Evolutionary conservation across 768 basidiomycete species (phyloP).

Genomic region (Tricholoma bakamatsutake): DNA sequence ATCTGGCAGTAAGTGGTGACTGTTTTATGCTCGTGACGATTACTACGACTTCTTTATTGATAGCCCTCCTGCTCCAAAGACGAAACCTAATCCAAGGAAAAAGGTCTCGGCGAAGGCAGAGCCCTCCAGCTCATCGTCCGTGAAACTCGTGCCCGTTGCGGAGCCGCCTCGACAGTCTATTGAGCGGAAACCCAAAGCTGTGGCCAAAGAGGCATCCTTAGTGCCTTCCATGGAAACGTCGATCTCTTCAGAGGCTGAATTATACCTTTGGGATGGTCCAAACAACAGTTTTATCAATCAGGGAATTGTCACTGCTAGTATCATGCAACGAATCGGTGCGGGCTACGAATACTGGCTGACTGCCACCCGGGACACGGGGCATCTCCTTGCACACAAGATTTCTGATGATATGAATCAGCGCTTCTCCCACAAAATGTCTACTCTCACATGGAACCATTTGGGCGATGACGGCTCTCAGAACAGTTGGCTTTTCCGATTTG

Average conservation of each 20-base stretch:
- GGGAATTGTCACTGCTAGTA: constrained; percentile 47
- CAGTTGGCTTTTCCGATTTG: constrained; percentile 84
- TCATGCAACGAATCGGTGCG: constrained; percentile 39
- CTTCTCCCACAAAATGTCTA: constrained; percentile 53
- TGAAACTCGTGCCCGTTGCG: constrained; percentile 1
- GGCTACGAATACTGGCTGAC: constrained; percentile 55
- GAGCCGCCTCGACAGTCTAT: background rate
- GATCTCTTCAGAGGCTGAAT: constrained; percentile 41
- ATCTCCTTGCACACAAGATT: constrained; percentile 57
- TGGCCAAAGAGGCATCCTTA: constrained; percentile 3
- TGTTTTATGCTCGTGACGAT: background rate
- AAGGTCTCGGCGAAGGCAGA: constrained; percentile 24
- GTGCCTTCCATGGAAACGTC: constrained; percentile 25
- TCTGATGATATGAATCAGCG: constrained; percentile 66
- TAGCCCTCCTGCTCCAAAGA: constrained; percentile 32
- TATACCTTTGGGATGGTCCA: constrained; percentile 59
- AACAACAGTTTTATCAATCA: constrained; percentile 45
- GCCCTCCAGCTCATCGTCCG: constrained; percentile 7
- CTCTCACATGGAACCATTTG: constrained; percentile 87
- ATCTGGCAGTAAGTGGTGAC: constrained; percentile 67
- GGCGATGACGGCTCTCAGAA: constrained; percentile 46
- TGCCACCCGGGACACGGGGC: constrained; percentile 43
- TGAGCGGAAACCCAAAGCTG: background rate
- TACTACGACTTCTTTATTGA: background rate
- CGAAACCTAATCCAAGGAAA: constrained; percentile 24